phyloP scores from a whole-genome alignment of 176 grass and related monocot species.

The Zizania latifolia region DNA sequence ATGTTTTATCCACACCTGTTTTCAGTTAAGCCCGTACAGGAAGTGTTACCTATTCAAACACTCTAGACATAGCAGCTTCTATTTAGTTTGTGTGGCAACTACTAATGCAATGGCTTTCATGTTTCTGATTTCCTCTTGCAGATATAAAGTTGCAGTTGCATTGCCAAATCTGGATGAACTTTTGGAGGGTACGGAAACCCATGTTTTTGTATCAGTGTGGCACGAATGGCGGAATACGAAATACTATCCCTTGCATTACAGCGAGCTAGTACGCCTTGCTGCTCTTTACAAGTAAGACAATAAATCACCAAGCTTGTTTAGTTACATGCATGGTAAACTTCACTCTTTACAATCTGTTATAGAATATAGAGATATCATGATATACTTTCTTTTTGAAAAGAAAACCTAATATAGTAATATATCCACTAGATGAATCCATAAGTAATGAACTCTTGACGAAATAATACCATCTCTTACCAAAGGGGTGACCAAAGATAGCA shows the following conservation, averaged over 20 bases:
- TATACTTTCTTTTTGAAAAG: constrained; percentile 3
- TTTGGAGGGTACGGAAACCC: constrained; percentile 64
- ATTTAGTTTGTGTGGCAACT: neutral
- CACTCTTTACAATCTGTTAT: neutral
- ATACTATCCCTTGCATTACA: constrained; percentile 80
- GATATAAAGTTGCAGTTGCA: constrained; percentile 81
- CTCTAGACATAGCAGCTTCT: too few relatives aligned
- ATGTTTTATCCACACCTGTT: neutral
- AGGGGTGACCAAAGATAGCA: neutral
- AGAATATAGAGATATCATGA: neutral
- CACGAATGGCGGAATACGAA: constrained; percentile 88
- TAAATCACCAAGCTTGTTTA: neutral
- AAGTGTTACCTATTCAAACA: too few relatives aligned
- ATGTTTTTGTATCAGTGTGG: constrained; percentile 78
- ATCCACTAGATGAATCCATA: constrained; percentile 7
- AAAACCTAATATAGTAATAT: neutral
- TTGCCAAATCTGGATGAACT: constrained; percentile 91
- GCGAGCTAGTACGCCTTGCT: constrained; percentile 92
- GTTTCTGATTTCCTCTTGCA: constrained; percentile 21
- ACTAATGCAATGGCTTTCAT: constrained; percentile 18
- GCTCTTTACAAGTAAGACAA: constrained; percentile 88
- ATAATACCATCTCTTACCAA: neutral
- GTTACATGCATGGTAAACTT: neutral
- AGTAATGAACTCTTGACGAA: neutral
- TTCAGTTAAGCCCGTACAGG: neutral